A percentile compares a stretch with the other conserved stretches of the same genome.
phyloP scores from a whole-genome alignment of 1,284 basidiomycete species.

The Irpex sp. region DNA sequence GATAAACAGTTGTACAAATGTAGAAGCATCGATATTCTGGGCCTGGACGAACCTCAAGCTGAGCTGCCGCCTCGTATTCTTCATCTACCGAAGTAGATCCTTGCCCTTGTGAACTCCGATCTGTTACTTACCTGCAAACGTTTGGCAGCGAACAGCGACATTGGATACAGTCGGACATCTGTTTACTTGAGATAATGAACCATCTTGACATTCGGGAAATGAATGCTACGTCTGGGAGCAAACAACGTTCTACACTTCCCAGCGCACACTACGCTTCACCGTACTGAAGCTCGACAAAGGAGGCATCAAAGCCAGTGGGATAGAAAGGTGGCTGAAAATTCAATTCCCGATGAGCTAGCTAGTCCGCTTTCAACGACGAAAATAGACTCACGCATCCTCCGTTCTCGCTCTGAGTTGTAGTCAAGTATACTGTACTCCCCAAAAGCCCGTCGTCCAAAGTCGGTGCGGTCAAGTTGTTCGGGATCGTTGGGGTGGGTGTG shows the following conservation, averaged over 20 bases:
- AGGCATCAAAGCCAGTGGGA: not conserved
- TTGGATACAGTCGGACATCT: too few species aligned
- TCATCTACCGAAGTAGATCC: too few species aligned
- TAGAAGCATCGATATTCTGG: too few species aligned
- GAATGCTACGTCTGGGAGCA: too few species aligned
- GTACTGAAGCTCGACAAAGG: not conserved
- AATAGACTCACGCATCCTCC: not conserved
- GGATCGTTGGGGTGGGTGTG: not conserved
- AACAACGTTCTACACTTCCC: not conserved
- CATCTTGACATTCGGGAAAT: too few species aligned
- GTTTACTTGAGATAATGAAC: too few species aligned
- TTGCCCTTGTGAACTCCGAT: too few species aligned
- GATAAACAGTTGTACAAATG: too few species aligned
- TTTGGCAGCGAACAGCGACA: too few species aligned
- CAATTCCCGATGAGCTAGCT: not conserved
- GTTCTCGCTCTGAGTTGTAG: not conserved
- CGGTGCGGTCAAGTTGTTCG: slow-evolving; percentile 1
- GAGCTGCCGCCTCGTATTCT: too few species aligned
- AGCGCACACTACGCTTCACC: not conserved
- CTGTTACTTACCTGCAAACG: too few species aligned
- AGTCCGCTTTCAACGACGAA: not conserved
- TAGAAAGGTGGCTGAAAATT: not conserved
- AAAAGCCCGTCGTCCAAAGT: not conserved
- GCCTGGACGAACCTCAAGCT: too few species aligned
- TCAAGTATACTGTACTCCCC: not conserved